Conservation (phyloP, 2,329 filamentous ascomycete species). For the Epichloe elymi region DNA sequence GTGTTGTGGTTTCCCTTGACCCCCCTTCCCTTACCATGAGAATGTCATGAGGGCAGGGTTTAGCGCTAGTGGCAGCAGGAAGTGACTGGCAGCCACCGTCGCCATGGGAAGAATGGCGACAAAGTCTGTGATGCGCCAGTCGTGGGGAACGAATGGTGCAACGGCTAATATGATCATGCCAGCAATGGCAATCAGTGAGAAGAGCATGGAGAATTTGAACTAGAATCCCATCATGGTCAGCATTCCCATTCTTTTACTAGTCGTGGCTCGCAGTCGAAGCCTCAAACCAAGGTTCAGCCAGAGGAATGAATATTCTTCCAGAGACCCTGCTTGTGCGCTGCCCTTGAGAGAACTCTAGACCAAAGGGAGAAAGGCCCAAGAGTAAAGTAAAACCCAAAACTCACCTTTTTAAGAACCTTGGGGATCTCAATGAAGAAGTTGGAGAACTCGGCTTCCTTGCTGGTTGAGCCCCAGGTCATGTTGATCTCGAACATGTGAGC, state of each 20-base stretch:
- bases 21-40: conserved; percentile 43
- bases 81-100: conserved; percentile 54
- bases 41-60: conserved; percentile 75
- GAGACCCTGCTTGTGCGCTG: too few relatives aligned
- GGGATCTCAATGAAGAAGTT: conserved; percentile 79
- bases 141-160: conserved; percentile 49
- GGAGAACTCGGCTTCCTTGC: conserved; percentile 68
- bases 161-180: conserved; percentile 53
- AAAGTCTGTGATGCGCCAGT: conserved; percentile 56
- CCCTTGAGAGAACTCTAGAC: too few relatives aligned
- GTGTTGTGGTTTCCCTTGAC: neutral
- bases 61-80: conserved; percentile 57
- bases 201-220: conserved; percentile 62
- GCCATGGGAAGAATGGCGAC: conserved; percentile 67
- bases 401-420: conserved; percentile 65
- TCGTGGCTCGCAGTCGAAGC: neutral
- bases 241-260: neutral
- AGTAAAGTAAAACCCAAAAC: conserved; percentile 23
- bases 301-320: conserved; percentile 7
- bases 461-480: conserved; percentile 76
- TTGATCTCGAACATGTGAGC: conserved; percentile 76
- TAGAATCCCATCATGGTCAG: conserved; percentile 16
- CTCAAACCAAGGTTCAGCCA: conserved; percentile 5
- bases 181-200: conserved; percentile 43
- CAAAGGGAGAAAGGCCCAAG: too few relatives aligned